Evolutionary conservation across 2,329 filamentous ascomycete genomes (phyloP), one percentile per base, ranked within the genome.

Genomic region (Xylariaceae sp.): DNA sequence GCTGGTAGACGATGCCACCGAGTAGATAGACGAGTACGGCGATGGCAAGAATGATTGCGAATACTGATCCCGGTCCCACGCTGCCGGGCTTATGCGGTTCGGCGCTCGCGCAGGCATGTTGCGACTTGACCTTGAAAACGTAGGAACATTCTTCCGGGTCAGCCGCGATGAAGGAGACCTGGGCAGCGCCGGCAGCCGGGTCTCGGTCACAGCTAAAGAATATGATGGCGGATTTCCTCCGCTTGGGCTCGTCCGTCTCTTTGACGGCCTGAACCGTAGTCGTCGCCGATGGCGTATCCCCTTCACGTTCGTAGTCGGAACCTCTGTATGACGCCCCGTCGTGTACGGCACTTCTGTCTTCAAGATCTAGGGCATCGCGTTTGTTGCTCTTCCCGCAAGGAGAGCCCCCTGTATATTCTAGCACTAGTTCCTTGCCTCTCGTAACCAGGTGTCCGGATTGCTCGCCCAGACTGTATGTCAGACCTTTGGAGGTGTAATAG

Each of bases 131-230:
- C 73, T 98, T 93, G 77, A 99, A 99, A 75, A 96, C 90, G 75
- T 98, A 99, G 26, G 91, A 86, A 80, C 95, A 99, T 57, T 96
- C 89, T 70, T 98, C 93, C 41, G 90, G 88, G 59, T 93, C 89
- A 43, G 79, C 78, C 56, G 90, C 91, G 56, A 98, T 88, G 71
- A 96, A 99, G 19, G 90, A 91, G 40, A 95, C 80, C 3, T 84
- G 82, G 3, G 92, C 88, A 41, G 84, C 81, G 3, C 84, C 83
- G 26, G 81, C 82, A 1, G 88, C 79, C 1, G 90, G 86, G 66
- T 97, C 92, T 60, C 85, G 86, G 71, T 97, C 93, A 79, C 95
- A 99, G 63, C 95, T 88, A 72, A 98, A 93, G 20, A 92, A 95
- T 74, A 99, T 91, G 56, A 93, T 87, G 12, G 93, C 89, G 1